A percentile compares a stretch with the other conserved stretches of the same genome.
Conservation (phyloP, 306 rosid genomes). For the Glycyrrhiza uralensis region DNA sequence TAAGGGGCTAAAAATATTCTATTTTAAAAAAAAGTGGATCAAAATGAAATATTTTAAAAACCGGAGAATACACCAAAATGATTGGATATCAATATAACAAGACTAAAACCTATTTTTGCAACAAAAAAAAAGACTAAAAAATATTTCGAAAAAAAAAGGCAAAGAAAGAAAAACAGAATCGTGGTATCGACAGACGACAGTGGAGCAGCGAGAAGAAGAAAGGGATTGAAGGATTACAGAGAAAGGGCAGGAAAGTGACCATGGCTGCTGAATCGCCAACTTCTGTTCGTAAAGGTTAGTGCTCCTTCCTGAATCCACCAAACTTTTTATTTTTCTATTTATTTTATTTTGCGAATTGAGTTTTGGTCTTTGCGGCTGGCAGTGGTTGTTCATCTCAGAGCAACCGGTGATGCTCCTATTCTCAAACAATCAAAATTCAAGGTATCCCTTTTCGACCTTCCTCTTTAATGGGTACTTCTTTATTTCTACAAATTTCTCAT, state of each 20-base stretch:
- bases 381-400: slow-evolving; percentile 97
- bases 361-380: slow-evolving; percentile 25
- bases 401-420: slow-evolving; percentile 97
- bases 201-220: background rate
- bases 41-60: too few relatives aligned
- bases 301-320: background rate
- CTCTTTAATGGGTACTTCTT: background rate
- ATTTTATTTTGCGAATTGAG: background rate
- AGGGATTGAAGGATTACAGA: background rate
- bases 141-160: too few relatives aligned
- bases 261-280: slow-evolving; percentile 70
- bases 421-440: slow-evolving; percentile 92
- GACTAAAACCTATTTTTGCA: too few relatives aligned
- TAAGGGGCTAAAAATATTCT: too few relatives aligned
- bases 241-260: background rate
- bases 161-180: background rate
- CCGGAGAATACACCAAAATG: too few relatives aligned
- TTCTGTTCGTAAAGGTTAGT: slow-evolving; percentile 65
- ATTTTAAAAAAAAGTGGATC: too few relatives aligned
- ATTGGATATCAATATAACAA: too few relatives aligned
- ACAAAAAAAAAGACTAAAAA: too few relatives aligned
- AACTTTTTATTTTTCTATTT: background rate
- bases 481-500: background rate
- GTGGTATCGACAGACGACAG: background rate
- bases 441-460: slow-evolving; percentile 39